Conservation (phyloP, 2,329 filamentous ascomycete species). For the Lachnellula suecica region DNA sequence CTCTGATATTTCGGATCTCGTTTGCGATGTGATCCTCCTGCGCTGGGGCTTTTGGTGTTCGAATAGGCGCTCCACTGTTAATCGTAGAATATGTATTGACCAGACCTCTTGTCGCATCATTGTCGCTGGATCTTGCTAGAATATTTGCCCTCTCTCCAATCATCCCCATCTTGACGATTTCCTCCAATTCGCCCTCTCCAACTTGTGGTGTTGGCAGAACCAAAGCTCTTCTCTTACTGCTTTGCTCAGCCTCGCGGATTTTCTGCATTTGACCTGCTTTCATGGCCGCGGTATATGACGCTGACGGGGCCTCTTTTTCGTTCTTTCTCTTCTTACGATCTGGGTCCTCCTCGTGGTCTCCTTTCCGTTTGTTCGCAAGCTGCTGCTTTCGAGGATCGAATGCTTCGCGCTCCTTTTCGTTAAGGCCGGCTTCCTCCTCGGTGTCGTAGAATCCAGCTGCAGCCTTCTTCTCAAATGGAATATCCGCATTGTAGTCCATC, state of each 20-base stretch:
- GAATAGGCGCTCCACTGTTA: conserved; percentile 80
- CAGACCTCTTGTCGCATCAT: conserved; percentile 79
- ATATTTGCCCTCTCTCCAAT: conserved; percentile 81
- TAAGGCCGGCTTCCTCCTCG: conserved; percentile 72
- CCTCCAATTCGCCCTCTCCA: conserved; percentile 87
- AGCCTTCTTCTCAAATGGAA: conserved; percentile 93
- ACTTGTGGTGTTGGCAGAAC: conserved; percentile 87
- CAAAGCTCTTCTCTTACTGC: conserved; percentile 85
- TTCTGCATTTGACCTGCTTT: conserved; percentile 94
- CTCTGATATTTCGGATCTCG: conserved; percentile 90
- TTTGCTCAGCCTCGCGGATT: conserved; percentile 93
- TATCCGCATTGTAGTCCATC: conserved; percentile 99
- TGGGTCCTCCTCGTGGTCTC: conserved; percentile 80
- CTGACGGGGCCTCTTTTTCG: conserved; percentile 77
- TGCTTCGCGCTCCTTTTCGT: conserved; percentile 79
- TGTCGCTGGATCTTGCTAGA: conserved; percentile 75
- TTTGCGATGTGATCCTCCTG: conserved; percentile 96
- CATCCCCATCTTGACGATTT: conserved; percentile 99
- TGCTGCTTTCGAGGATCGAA: conserved; percentile 95
- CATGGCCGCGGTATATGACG: conserved; percentile 80
- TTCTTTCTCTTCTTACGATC: conserved; percentile 83
- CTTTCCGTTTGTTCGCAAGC: conserved; percentile 88
- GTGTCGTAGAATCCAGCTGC: conserved; percentile 93
- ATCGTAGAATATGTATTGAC: conserved; percentile 84
- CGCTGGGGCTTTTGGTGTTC: conserved; percentile 85